Conservation (phyloP, 176 grass and related monocot species). For the Lolium rigidum region DNA sequence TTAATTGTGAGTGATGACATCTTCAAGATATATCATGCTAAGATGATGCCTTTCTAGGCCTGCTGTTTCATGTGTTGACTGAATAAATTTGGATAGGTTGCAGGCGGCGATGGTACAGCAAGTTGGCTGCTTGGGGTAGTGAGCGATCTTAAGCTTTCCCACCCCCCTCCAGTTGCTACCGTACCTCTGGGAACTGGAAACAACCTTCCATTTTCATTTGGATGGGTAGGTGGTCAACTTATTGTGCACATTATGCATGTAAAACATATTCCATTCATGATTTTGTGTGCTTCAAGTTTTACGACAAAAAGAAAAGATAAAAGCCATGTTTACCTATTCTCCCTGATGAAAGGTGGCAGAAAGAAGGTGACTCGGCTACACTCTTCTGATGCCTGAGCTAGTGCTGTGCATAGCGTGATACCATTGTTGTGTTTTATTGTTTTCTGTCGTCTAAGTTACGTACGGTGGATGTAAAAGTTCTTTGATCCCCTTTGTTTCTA, state of each 20-base stretch:
- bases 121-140: slow-evolving; percentile 97
- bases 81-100: slow-evolving; percentile 68
- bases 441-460: neutral
- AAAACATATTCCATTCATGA: slow-evolving; percentile 15
- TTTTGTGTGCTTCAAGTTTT: slow-evolving; percentile 5
- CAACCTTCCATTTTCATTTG: slow-evolving; percentile 96
- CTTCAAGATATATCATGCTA: slow-evolving; percentile 37
- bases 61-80: slow-evolving; percentile 25
- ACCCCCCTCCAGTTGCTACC: slow-evolving; percentile 78
- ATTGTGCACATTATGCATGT: slow-evolving; percentile 8
- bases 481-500: slow-evolving; percentile 24
- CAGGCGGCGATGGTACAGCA: slow-evolving; percentile 94
- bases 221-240: slow-evolving; percentile 63
- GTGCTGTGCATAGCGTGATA: slow-evolving; percentile 9
- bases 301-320: neutral
- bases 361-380: neutral
- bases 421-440: neutral
- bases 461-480: slow-evolving; percentile 9
- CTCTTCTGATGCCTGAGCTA: neutral
- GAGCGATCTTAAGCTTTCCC: slow-evolving; percentile 81
- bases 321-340: slow-evolving; percentile 15
- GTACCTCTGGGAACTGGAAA: slow-evolving; percentile 97
- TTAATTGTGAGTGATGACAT: slow-evolving; percentile 77
- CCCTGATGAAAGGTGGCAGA: slow-evolving; percentile 2
- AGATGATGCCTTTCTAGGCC: neutral